Conservation (phyloP, 169 alveolate genomes). For the Cyclospora cayetanensis region DNA sequence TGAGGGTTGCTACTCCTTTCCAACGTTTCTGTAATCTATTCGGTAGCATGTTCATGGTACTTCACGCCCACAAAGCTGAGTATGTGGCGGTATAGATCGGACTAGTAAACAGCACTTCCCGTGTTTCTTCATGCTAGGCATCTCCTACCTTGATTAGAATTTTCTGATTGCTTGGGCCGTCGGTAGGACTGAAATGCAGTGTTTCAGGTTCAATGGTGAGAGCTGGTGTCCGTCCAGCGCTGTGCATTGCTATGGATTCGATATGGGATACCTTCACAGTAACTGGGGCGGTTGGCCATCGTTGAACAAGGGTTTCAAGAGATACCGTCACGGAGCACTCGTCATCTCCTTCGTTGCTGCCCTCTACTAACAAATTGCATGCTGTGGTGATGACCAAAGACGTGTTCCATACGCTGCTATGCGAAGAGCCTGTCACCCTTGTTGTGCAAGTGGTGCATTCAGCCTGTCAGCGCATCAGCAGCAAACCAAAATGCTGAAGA, state of each 20-base stretch:
- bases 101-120: too few species aligned
- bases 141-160: too few species aligned
- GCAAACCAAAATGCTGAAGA: not conserved
- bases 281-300: not conserved
- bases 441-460: slow-evolving; percentile 6
- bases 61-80: too few species aligned
- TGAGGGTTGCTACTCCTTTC: too few species aligned
- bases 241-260: not conserved
- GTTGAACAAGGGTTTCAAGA: not conserved
- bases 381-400: not conserved
- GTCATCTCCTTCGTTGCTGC: slow-evolving; percentile 29
- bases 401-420: not conserved
- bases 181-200: not conserved
- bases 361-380: slow-evolving; percentile 1
- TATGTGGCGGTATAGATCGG: too few species aligned
- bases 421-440: not conserved
- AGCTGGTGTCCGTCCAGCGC: not conserved
- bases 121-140: too few species aligned
- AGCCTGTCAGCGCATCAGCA: slow-evolving; percentile 4
- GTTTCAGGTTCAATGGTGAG: not conserved
- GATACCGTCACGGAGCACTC: not conserved
- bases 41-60: too few species aligned
- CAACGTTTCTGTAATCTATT: too few species aligned
- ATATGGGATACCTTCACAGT: not conserved
- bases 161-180: too few species aligned